Conservation (phyloP, 2,329 filamentous ascomycete species). For the Penicillium sp. region DNA sequence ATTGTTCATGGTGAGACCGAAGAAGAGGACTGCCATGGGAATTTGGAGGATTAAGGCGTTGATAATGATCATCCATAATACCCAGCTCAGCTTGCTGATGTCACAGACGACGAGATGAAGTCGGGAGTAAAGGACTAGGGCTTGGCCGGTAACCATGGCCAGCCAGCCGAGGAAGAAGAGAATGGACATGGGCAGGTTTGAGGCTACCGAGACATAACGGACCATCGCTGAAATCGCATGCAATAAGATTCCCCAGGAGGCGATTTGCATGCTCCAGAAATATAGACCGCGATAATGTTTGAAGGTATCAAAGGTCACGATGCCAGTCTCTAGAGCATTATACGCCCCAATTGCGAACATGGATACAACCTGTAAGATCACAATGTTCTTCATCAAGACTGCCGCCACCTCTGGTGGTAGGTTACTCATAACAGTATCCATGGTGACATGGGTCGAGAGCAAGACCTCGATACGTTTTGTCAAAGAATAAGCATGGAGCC, state of each 20-base stretch:
- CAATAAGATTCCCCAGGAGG: conserved; percentile 44
- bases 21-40: conserved; percentile 45
- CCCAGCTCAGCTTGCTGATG: conserved; percentile 34
- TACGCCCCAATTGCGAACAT: conserved; percentile 33
- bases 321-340: conserved; percentile 48
- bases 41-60: conserved; percentile 44
- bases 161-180: conserved; percentile 42
- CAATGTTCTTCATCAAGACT: conserved; percentile 11
- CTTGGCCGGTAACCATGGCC: conserved; percentile 49
- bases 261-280: conserved; percentile 49
- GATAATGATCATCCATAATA: conserved; percentile 49
- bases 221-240: conserved; percentile 38
- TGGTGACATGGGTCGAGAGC: conserved; percentile 1
- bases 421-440: conserved; percentile 11
- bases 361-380: conserved; percentile 11
- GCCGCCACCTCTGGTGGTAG: conserved; percentile 9
- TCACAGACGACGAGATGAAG: conserved; percentile 48
- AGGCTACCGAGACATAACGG: conserved; percentile 10
- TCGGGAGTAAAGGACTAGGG: conserved; percentile 50
- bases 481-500: not conserved
- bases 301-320: conserved; percentile 49
- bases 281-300: conserved; percentile 47
- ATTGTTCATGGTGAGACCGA: conserved; percentile 30
- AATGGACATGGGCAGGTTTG: conserved; percentile 10
- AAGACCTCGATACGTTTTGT: not conserved